These are phyloP conservation scores for Rubroboletus satanas DNA, from an alignment of 768 basidiomycete species.

Conservation along the genomic window DNA sequence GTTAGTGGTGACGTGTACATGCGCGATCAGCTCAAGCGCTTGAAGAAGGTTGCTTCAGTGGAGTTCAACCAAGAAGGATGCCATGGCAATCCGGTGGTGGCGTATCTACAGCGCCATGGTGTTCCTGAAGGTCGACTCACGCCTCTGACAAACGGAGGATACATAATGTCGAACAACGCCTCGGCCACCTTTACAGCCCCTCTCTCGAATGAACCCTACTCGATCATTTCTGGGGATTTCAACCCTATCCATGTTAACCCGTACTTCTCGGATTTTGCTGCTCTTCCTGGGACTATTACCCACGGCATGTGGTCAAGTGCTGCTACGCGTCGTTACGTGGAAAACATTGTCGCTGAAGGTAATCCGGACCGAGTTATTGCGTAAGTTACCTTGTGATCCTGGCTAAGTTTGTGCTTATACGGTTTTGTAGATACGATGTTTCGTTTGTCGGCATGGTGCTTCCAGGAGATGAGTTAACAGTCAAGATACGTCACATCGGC, in stretches of 20 bases:
- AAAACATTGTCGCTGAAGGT: constrained; percentile 91
- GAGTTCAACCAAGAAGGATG: constrained; percentile 84
- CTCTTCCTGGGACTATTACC: constrained; percentile 93
- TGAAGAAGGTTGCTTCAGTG: constrained; percentile 85
- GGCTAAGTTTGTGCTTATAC: constrained; percentile 1
- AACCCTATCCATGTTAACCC: constrained; percentile 99
- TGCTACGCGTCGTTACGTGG: constrained; percentile 87
- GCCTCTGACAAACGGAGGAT: constrained; percentile 82
- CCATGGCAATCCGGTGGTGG: constrained; percentile 89
- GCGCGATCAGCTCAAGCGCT: constrained; percentile 81
- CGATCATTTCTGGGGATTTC: constrained; percentile 93
- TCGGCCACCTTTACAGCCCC: constrained; percentile 76
- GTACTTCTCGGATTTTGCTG: constrained; percentile 93
- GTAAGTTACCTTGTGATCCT: constrained; percentile 44
- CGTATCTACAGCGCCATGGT: constrained; percentile 92
- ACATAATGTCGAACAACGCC: constrained; percentile 67
- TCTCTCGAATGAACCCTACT: constrained; percentile 92
- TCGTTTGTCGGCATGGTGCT: constrained; percentile 97
- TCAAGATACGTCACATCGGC: constrained; percentile 83
- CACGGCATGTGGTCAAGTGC: constrained; percentile 98
- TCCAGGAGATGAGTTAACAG: constrained; percentile 81
- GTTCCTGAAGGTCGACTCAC: constrained; percentile 68
- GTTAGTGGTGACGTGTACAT: constrained; percentile 86
- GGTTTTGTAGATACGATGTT: constrained; percentile 70
- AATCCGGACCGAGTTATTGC: constrained; percentile 85